Conservation (phyloP, 495 filamentous ascomycete species). For the Choiromyces venosus region DNA sequence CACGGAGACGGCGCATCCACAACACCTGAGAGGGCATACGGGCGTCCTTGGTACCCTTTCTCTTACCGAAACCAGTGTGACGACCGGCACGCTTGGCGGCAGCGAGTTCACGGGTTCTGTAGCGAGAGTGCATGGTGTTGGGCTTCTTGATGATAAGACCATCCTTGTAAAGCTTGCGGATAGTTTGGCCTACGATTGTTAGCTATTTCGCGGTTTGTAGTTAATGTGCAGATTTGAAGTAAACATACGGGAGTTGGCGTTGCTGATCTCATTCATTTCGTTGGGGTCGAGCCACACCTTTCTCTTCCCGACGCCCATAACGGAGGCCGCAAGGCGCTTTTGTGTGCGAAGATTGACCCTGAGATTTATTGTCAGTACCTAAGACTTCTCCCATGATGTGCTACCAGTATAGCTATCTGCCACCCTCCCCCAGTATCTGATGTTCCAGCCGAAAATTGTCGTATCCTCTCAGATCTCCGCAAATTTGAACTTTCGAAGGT, state of each 20-base stretch:
- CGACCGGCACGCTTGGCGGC: constrained; percentile 84
- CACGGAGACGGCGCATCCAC: constrained; percentile 99
- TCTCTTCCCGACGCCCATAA: constrained; percentile 96
- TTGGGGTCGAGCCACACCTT: constrained; percentile 99
- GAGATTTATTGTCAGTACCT: constrained; percentile 24
- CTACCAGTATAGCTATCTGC: background rate
- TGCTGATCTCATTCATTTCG: constrained; percentile 98
- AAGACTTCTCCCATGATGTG: constrained; percentile 1
- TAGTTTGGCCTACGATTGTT: constrained; percentile 60
- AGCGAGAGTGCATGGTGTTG: constrained; percentile 98
- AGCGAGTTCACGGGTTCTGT: constrained; percentile 84
- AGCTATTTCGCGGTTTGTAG: background rate
- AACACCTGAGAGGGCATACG: constrained; percentile 97
- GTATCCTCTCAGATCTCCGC: background rate
- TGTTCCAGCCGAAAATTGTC: background rate
- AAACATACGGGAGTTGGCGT: constrained; percentile 85
- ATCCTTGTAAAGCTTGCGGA: constrained; percentile 99
- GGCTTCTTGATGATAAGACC: constrained; percentile 99
- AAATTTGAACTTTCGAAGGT: background rate
- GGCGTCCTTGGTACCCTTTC: constrained; percentile 99
- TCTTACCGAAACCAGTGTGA: constrained; percentile 99
- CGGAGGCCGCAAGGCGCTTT: constrained; percentile 98
- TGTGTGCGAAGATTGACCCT: constrained; percentile 99
- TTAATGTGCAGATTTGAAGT: background rate
- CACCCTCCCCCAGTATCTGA: background rate